A percentile compares a stretch with the other conserved stretches of the same genome.
These are phyloP conservation scores for Xylariaceae sp. DNA, from an alignment of 2,329 filamentous ascomycete species.

Conservation along the genomic window DNA sequence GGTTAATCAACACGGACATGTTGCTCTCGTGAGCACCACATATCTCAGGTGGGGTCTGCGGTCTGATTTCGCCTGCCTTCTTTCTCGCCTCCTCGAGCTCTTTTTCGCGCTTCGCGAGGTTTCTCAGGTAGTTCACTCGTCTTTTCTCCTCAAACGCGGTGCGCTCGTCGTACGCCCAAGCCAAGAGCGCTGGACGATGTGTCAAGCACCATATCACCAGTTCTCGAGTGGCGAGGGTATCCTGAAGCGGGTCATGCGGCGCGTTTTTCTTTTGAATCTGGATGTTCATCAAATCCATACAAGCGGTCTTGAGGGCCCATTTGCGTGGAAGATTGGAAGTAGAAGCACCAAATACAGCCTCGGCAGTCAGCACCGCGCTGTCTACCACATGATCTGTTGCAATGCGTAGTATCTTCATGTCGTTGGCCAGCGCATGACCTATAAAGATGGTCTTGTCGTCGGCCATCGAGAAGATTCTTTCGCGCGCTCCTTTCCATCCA, in stretches of 20 bases:
- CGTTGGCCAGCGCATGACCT: constrained; percentile 43
- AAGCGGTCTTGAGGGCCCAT: constrained; percentile 37
- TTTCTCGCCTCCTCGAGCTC: neutral
- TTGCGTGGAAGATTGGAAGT: constrained; percentile 7
- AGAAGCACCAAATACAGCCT: constrained; percentile 29
- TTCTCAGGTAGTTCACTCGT: too few species aligned
- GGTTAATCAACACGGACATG: too few species aligned
- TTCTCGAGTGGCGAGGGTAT: constrained; percentile 45
- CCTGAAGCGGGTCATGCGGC: constrained; percentile 46
- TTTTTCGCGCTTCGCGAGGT: neutral
- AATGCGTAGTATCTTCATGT: constrained; percentile 41
- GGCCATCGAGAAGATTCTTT: constrained; percentile 37
- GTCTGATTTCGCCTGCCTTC: neutral
- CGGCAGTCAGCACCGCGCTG: constrained; percentile 37
- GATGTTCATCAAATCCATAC: constrained; percentile 33
- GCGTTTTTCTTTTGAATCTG: constrained; percentile 33
- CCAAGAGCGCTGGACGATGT: constrained; percentile 33
- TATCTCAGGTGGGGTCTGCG: too few species aligned
- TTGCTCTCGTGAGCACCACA: too few species aligned
- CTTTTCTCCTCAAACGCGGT: constrained; percentile 1
- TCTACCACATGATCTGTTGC: constrained; percentile 41
- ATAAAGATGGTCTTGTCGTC: constrained; percentile 43
- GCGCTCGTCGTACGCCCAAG: constrained; percentile 29
- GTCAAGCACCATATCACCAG: constrained; percentile 42
- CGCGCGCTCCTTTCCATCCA: constrained; percentile 41